Base-by-base conservation (phyloP, 495 filamentous ascomycete species). In the Letharia lupina region DNA sequence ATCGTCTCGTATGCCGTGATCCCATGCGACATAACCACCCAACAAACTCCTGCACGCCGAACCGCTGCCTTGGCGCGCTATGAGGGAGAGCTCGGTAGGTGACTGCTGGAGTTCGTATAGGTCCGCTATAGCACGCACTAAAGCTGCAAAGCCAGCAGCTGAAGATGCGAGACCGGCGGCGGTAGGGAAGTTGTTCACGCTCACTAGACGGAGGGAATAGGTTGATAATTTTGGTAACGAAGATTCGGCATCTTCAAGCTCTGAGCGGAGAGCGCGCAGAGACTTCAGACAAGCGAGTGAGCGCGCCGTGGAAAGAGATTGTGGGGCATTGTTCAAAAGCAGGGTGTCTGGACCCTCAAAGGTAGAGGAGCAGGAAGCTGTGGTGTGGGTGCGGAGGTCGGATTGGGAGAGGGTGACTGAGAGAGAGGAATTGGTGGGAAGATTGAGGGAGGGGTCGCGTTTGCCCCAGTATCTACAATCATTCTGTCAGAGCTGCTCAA, bases 131-230 rank as follows among this genome's bases (percentile, higher is more conserved):
- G 91, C 91, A 57, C 93, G 86, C 50, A 98, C 92, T 1, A 98
- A 85, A 18, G 94, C 94, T 20, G 94, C 94, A 73, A 98, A 98
- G 45, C 94, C 94, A 7, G 94, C 94, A 18, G 94, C 94, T 0
- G 89, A 94, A 59, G 86, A 90, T 35, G 94, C 94, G 28, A 98
- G 87, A 20, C 94, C 94, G n/a, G 94, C 94, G 40, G 94, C 94
- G 35, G 94, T 98, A 62, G 94, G 94, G 84, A 98, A 98, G 81
- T 98, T 98, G 83, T 98, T 98, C 76, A 91, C 87, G 66, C 88
- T 91, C 63, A 93, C 91, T 67, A 98, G 86, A 54, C 87, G 87
- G 62, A 98, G 84, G 33, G 89, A 86, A 68, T 86, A 81, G 60
- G 78, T 73, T 31, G 89, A 88, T 59, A 98, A 83, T 71, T 88